These are phyloP conservation scores for Epichloe amarillans DNA, from an alignment of 2,329 filamentous ascomycete species.

Conservation along the genomic window DNA sequence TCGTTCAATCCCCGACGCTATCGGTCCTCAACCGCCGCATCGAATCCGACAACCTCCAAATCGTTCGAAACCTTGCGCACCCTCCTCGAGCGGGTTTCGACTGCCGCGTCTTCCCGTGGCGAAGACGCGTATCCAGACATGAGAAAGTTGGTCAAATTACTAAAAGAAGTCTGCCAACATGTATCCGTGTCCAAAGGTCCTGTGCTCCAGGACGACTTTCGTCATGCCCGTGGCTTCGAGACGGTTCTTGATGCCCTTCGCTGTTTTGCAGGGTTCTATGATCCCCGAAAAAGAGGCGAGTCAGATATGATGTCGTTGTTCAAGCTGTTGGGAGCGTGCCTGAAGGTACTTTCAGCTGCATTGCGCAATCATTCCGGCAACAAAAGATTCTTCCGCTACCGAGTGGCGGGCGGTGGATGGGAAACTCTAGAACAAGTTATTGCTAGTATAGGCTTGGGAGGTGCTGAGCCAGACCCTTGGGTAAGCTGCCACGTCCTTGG, in stretches of 20 bases:
- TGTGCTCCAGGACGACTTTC: slow-evolving; percentile 64
- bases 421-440: slow-evolving; percentile 60
- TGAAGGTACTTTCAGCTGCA: slow-evolving; percentile 61
- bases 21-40: slow-evolving; percentile 51
- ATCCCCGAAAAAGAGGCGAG: slow-evolving; percentile 45
- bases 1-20: slow-evolving; percentile 41
- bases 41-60: slow-evolving; percentile 43
- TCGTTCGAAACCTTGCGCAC: slow-evolving; percentile 44
- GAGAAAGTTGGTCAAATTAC: slow-evolving; percentile 35
- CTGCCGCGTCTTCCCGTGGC: slow-evolving; percentile 18
- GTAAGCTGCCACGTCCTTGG: slow-evolving; percentile 65
- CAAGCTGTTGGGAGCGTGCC: slow-evolving; percentile 54
- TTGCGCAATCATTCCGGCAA: slow-evolving; percentile 76
- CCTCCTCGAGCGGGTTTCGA: slow-evolving; percentile 35
- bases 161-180: slow-evolving; percentile 54
- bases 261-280: slow-evolving; percentile 62
- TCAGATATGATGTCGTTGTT: slow-evolving; percentile 54
- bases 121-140: slow-evolving; percentile 34
- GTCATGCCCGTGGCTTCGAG: slow-evolving; percentile 68
- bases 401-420: slow-evolving; percentile 68
- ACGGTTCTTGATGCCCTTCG: slow-evolving; percentile 55
- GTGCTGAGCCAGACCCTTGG: slow-evolving; percentile 54
- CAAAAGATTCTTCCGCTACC: slow-evolving; percentile 70
- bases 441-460: slow-evolving; percentile 51
- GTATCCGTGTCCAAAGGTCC: slow-evolving; percentile 35